Percentiles rank a stretch among this genome's conserved stretches.
Evolutionary conservation across 2,329 filamentous ascomycete genomes (phyloP).

Genomic region (Epichloe typhina): DNA sequence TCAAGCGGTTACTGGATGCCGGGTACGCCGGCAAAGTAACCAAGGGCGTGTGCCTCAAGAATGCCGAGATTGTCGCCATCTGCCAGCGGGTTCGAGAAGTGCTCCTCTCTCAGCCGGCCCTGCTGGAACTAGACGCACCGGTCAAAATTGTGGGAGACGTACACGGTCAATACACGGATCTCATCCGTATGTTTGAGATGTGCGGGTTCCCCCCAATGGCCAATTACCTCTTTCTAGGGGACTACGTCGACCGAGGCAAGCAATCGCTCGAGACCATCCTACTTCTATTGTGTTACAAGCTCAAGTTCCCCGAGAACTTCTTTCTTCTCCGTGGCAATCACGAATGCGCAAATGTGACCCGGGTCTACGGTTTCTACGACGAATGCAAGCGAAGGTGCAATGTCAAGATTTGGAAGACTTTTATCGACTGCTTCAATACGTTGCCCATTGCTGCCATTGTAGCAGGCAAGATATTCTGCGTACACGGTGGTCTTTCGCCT

Average conservation of each 20-base stretch:
- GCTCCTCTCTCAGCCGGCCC: conserved; percentile 79
- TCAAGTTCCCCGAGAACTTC: conserved; percentile 96
- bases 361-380: conserved; percentile 95
- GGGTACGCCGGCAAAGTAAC: conserved; percentile 95
- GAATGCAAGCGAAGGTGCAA: conserved; percentile 95
- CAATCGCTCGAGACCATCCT: conserved; percentile 92
- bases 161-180: conserved; percentile 89
- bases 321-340: conserved; percentile 91
- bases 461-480: conserved; percentile 93
- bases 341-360: conserved; percentile 90
- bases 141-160: conserved; percentile 98
- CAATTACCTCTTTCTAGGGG: conserved; percentile 89
- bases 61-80: conserved; percentile 91
- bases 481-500: conserved; percentile 87
- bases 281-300: conserved; percentile 86
- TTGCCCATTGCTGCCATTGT: conserved; percentile 94
- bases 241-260: conserved; percentile 94
- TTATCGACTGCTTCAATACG: conserved; percentile 92
- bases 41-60: conserved; percentile 93
- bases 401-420: conserved; percentile 97
- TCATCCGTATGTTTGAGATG: conserved; percentile 97
- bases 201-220: conserved; percentile 79
- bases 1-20: conserved; percentile 83
- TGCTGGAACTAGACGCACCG: conserved; percentile 82
- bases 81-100: conserved; percentile 81